Evolutionary conservation across 2,329 filamentous ascomycete species (phyloP).

Genomic region (Chaetothyriales sp.): DNA sequence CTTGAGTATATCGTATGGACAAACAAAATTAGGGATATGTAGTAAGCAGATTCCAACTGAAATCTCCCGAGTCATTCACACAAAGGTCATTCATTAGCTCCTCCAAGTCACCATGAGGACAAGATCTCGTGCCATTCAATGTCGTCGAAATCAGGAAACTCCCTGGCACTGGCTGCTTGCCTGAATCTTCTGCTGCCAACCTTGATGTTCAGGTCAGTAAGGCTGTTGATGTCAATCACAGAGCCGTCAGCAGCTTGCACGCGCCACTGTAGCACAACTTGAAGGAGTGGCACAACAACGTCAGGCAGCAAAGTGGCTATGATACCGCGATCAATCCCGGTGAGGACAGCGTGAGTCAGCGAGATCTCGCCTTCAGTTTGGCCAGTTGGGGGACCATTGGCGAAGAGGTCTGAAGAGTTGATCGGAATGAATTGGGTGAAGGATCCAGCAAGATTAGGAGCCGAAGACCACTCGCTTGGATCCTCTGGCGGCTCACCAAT

Average conservation of each 20-base stretch:
- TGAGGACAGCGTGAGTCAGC: constrained; percentile 13
- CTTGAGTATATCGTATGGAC: too few species aligned
- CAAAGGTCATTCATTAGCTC: too few species aligned
- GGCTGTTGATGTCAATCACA: constrained; percentile 6
- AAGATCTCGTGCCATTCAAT: constrained; percentile 6
- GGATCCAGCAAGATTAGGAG: constrained; percentile 45
- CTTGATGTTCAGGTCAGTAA: constrained; percentile 11
- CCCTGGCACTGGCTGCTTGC: constrained; percentile 5
- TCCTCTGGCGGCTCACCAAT: constrained; percentile 39
- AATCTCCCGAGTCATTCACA: too few species aligned
- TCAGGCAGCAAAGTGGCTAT: constrained; percentile 8
- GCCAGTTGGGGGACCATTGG: constrained; percentile 6
- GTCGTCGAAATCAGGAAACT: constrained; percentile 13
- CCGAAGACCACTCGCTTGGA: constrained; percentile 35
- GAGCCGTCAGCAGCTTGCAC: constrained; percentile 6
- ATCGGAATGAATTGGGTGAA: constrained; percentile 37
- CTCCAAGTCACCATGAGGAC: not conserved
- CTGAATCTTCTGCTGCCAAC: constrained; percentile 10
- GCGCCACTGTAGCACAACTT: constrained; percentile 8
- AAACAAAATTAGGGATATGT: too few species aligned
- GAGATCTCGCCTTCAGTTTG: constrained; percentile 12
- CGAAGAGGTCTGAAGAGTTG: constrained; percentile 7
- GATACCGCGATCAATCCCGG: constrained; percentile 11
- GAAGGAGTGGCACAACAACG: constrained; percentile 14
- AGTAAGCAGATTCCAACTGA: too few species aligned